Evolutionary conservation across 441 rosid species (phyloP), one percentile per base, ranked within the genome.

Genomic region (Adansonia gregorii): DNA sequence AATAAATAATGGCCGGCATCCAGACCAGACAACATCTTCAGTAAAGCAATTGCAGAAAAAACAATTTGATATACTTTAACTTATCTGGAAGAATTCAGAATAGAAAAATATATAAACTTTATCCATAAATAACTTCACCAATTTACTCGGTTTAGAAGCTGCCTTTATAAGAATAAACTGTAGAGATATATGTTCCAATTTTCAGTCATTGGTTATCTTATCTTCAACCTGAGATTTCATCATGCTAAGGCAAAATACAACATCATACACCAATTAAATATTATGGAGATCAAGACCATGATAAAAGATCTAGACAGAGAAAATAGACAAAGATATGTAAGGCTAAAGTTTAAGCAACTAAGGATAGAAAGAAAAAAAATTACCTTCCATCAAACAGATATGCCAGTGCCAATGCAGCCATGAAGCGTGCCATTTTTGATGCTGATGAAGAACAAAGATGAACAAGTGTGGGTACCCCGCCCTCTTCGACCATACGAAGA

Each of bases 301-400:
- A 59, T 14, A 59, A 56, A 11, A 8, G 20, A 58, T 20, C 31
- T 8, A 20, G 22, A 58, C 24, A 56, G 24, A 22, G 51, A 48
- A 48, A 48, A 9, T 48, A 48, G 68, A 41, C 19, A 31, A n/a
- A 64, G 19, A 4, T 31, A 12, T 17, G 68, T 31, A 35, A 35
- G 41, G 41, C 41, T 63, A 8, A 11, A 20, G 19, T 48, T 48
- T 20, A 15, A 6, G 20, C 22, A 56, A 56, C 46, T 8, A 19
- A 31, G 58, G 2, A 17, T 8, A 60, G 19, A 35, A 35, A 35
- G 41, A 35, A 35, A 58, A 64, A 14, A 0, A 35, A 6, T 58
- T 87, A 94, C 99, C 98, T 94, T 79, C 97, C 98, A 85, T 93
- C 98, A 76, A 94, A 96, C 96, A 94, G 93, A 86, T 93, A 96